These are phyloP conservation scores for Hyaloscypha bicolor DNA, from an alignment of 495 filamentous ascomycete genomes.

Conservation along the genomic window DNA sequence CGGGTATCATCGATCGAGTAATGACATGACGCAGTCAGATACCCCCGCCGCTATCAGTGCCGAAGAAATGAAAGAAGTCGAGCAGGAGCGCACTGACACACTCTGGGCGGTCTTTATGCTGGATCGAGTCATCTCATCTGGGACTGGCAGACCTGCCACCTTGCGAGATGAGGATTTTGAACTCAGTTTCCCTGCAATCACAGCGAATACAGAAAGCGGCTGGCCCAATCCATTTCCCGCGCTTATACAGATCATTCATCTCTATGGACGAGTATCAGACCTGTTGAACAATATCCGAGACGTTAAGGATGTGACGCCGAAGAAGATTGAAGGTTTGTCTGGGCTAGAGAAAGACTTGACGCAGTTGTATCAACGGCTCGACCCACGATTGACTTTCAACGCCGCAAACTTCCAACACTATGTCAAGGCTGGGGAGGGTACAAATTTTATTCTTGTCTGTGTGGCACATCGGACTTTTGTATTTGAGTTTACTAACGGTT, in stretches of 20 bases:
- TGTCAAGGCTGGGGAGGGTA: constrained; percentile 73
- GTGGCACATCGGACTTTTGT: too few species aligned
- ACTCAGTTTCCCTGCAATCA: constrained; percentile 65
- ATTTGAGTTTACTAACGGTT: constrained; percentile 1
- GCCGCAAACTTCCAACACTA: constrained; percentile 77
- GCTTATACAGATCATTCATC: constrained; percentile 77
- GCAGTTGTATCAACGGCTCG: constrained; percentile 74
- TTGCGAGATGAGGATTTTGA: constrained; percentile 82
- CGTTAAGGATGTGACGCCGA: constrained; percentile 70
- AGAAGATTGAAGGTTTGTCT: constrained; percentile 66
- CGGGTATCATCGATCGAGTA: constrained; percentile 39
- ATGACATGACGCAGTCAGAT: constrained; percentile 35
- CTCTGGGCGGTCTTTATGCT: constrained; percentile 88
- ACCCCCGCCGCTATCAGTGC: constrained; percentile 48
- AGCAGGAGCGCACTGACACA: constrained; percentile 77
- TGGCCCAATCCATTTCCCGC: constrained; percentile 79
- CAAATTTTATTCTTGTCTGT: constrained; percentile 70
- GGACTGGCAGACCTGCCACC: constrained; percentile 78
- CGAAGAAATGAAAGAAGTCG: constrained; percentile 58
- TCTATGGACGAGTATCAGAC: constrained; percentile 82
- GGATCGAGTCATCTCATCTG: constrained; percentile 82
- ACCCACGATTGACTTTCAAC: constrained; percentile 74
- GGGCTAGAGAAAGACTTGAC: constrained; percentile 79
- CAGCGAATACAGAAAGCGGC: constrained; percentile 58
- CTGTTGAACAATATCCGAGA: constrained; percentile 81